A percentile compares a stretch with the other conserved stretches of the same genome.
These are phyloP conservation scores for Aspergillus phoenicis DNA, from an alignment of 2,329 filamentous ascomycete genomes.

Conservation along the genomic window DNA sequence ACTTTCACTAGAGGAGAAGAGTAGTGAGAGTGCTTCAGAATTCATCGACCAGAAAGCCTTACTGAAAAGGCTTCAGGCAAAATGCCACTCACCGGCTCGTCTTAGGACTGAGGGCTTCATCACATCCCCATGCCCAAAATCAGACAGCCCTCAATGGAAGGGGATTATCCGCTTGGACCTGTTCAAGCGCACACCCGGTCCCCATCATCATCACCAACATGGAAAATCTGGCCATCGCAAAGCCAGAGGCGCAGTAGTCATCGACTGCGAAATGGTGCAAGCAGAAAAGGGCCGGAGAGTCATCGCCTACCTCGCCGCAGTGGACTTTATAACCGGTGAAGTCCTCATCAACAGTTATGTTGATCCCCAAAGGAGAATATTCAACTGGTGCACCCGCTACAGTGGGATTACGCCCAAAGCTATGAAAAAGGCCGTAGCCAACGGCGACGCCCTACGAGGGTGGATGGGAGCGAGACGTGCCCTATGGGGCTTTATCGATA, in stretches of 20 bases:
- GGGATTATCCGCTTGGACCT: not conserved
- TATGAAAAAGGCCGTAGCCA: slow-evolving; percentile 35
- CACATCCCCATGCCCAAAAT: not conserved
- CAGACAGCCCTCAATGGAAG: not conserved
- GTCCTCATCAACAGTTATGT: slow-evolving; percentile 50
- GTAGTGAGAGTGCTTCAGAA: not conserved
- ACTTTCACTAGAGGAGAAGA: no score
- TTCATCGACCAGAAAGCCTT: not conserved
- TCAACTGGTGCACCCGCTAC: slow-evolving; percentile 42
- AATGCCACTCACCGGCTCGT: not conserved
- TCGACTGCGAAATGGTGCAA: slow-evolving; percentile 56
- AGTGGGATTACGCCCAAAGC: slow-evolving; percentile 43
- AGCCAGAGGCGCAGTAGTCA: slow-evolving; percentile 36
- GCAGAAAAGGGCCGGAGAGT: slow-evolving; percentile 32
- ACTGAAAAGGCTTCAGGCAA: not conserved
- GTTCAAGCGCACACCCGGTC: not conserved
- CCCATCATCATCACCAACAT: no score
- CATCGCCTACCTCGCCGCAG: slow-evolving; percentile 42
- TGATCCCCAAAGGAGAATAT: slow-evolving; percentile 36
- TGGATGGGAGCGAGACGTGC: slow-evolving; percentile 48
- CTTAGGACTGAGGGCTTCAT: not conserved
- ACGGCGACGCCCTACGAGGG: slow-evolving; percentile 39
- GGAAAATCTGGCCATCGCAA: not conserved
- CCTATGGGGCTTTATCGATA: slow-evolving; percentile 48
- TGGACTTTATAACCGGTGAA: slow-evolving; percentile 53